A percentile compares a stretch with the other conserved stretches of the same genome.
phyloP scores from a whole-genome alignment of 495 filamentous ascomycete species.

The Neurospora sp. region DNA sequence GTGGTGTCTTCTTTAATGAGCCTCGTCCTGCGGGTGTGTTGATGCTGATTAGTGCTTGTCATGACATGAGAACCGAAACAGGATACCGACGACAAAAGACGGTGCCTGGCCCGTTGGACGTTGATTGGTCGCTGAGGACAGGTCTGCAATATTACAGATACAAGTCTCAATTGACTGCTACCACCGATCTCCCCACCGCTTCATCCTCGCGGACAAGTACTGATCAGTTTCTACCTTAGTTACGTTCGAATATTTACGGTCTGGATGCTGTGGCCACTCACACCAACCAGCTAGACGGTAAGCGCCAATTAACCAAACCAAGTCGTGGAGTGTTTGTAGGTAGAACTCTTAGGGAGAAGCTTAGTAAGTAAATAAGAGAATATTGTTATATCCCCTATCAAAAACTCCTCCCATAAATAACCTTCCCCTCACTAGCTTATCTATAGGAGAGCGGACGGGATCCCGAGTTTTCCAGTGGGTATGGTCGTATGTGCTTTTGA shows the following conservation, averaged over 20 bases:
- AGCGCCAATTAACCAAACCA: neutral
- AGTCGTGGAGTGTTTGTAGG: neutral
- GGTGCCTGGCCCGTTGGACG: neutral
- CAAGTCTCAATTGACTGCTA: neutral
- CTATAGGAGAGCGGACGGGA: slow-evolving; percentile 43
- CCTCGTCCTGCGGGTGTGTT: neutral
- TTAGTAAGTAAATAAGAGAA: neutral
- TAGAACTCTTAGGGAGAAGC: neutral
- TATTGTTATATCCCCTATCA: too few species aligned
- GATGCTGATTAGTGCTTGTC: neutral
- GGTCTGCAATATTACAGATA: neutral
- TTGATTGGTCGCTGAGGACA: neutral
- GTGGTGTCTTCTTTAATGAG: neutral
- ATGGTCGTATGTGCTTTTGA: slow-evolving; percentile 31
- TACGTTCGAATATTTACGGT: neutral
- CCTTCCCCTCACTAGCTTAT: slow-evolving; percentile 28
- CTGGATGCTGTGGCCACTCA: too few species aligned
- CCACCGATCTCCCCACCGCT: neutral
- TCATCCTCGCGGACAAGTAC: neutral
- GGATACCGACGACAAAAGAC: neutral
- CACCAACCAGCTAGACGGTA: too few species aligned
- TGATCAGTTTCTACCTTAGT: neutral
- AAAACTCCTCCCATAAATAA: too few species aligned
- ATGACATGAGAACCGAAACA: neutral
- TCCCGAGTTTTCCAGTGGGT: slow-evolving; percentile 33